phyloP scores from a whole-genome alignment of 495 filamentous ascomycete species.

The Durotheca rogersii region DNA sequence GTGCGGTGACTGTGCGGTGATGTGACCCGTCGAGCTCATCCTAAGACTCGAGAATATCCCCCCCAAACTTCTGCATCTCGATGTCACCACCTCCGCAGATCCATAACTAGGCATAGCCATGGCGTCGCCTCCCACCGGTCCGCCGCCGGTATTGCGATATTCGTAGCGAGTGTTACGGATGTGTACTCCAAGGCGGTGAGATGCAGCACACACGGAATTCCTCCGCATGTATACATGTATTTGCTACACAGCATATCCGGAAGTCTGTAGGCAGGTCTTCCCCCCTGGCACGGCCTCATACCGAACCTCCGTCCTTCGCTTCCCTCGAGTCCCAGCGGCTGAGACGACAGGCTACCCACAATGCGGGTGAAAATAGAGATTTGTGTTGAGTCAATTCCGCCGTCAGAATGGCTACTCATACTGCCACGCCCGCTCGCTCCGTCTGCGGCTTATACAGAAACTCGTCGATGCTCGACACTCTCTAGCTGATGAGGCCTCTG shows the following conservation, averaged over 20 bases:
- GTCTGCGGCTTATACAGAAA: neutral
- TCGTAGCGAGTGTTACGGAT: neutral
- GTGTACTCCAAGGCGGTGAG: too few species aligned
- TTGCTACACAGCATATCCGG: too few species aligned
- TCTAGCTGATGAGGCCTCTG: too few species aligned
- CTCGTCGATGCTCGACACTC: neutral
- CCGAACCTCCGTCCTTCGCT: constrained; percentile 1
- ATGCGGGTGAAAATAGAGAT: neutral
- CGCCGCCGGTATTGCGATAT: too few species aligned
- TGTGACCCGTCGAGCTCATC: constrained; percentile 4
- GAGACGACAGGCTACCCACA: neutral
- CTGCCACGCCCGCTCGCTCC: neutral
- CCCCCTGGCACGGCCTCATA: neutral
- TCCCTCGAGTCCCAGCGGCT: neutral
- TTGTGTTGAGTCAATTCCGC: neutral
- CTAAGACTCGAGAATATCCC: constrained; percentile 7
- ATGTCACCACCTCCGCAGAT: constrained; percentile 29
- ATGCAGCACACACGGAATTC: neutral
- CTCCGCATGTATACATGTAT: neutral
- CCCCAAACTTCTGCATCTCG: constrained; percentile 17
- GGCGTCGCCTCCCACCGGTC: too few species aligned
- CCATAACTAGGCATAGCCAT: constrained; percentile 8
- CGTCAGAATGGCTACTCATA: neutral
- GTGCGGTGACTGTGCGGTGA: constrained; percentile 10
- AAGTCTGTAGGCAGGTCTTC: too few species aligned